phyloP scores from a whole-genome alignment of 257 asterid species.

The Parsonsia alboflavescens region DNA sequence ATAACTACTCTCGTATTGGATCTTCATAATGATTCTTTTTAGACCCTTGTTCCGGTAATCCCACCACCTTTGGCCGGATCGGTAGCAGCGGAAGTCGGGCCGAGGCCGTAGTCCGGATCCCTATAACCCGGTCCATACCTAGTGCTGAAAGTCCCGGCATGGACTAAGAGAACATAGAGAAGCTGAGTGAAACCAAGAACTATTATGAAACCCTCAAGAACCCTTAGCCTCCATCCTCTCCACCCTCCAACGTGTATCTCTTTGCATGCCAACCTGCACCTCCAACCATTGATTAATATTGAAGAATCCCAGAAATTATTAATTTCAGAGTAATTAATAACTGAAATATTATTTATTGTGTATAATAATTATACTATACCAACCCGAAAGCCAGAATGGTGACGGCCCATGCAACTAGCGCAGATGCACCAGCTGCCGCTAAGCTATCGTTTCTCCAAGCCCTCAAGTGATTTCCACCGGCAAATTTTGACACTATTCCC shows the following conservation, averaged over 20 bases:
- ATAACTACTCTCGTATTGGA: too few species aligned
- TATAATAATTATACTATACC: too few species aligned
- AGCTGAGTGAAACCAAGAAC: constrained; percentile 61
- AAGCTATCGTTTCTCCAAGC: constrained; percentile 82
- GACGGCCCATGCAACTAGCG: constrained; percentile 76
- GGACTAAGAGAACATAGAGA: constrained; percentile 57
- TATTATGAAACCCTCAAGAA: constrained; percentile 63
- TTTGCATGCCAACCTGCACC: constrained; percentile 81
- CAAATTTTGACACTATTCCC: constrained; percentile 64
- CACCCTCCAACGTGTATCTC: constrained; percentile 69
- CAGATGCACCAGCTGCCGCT: constrained; percentile 70
- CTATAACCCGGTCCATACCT: constrained; percentile 51
- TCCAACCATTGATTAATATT: too few species aligned
- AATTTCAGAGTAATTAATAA: too few species aligned
- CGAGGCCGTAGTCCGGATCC: constrained; percentile 40
- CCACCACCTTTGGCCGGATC: constrained; percentile 40
- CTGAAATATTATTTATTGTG: too few species aligned
- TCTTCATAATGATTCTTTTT: not conserved
- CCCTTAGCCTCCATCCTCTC: constrained; percentile 90
- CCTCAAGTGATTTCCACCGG: constrained; percentile 70
- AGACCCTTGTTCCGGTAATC: constrained; percentile 31
- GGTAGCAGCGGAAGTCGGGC: constrained; percentile 18
- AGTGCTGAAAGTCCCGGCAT: constrained; percentile 72
- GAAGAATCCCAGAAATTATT: too few species aligned
- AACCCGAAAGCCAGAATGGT: constrained; percentile 86